These are phyloP conservation scores for Whalleya microplaca DNA, from an alignment of 2,329 filamentous ascomycete genomes.

Conservation along the genomic window DNA sequence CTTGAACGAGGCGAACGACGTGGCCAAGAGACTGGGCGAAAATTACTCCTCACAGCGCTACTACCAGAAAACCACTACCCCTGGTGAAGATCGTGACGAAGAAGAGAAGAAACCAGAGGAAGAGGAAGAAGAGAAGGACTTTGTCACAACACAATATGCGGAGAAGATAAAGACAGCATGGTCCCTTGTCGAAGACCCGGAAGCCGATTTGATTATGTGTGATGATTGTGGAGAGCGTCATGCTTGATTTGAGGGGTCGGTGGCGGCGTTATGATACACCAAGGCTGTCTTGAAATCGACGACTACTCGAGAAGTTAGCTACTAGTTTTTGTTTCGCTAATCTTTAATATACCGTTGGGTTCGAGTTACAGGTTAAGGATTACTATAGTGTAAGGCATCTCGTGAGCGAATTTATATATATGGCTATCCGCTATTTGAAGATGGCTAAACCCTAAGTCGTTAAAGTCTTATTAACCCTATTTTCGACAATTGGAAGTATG, in stretches of 20 bases:
- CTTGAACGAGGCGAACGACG: constrained; percentile 61
- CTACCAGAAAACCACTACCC: constrained; percentile 12
- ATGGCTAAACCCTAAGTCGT: too few relatives aligned
- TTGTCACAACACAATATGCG: constrained; percentile 18
- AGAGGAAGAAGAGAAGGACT: constrained; percentile 20
- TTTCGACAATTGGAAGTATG: too few relatives aligned
- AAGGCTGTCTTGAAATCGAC: too few relatives aligned
- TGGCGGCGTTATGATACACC: too few relatives aligned
- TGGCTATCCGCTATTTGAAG: too few relatives aligned
- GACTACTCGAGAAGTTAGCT: too few relatives aligned
- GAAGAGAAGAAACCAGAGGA: constrained; percentile 12
- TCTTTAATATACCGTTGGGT: too few relatives aligned
- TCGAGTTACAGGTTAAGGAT: too few relatives aligned
- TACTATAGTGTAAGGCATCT: too few relatives aligned
- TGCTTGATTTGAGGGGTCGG: not conserved
- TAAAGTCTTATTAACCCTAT: too few relatives aligned
- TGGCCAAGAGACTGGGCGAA: constrained; percentile 59
- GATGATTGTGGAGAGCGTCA: not conserved
- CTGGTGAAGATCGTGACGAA: constrained; percentile 11
- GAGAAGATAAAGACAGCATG: not conserved
- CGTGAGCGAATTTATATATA: too few relatives aligned
- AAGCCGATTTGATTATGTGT: not conserved
- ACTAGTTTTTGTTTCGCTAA: too few relatives aligned
- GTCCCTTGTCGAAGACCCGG: not conserved
- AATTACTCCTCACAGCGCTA: constrained; percentile 42